Conservation (phyloP, 768 basidiomycete genomes). For the Lactarius psammicola region DNA sequence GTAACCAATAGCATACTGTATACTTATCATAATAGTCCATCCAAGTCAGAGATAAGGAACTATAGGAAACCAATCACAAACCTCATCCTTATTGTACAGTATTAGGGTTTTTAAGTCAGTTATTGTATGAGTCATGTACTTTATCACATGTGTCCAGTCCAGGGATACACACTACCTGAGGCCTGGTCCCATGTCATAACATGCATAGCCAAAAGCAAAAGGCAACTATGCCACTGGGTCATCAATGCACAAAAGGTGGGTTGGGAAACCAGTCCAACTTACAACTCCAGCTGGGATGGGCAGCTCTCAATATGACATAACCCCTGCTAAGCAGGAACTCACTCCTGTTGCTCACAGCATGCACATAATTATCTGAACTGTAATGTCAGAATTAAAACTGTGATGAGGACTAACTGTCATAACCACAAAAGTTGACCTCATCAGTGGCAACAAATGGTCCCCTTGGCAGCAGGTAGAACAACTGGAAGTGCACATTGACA, state of each 20-base stretch:
- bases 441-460: constrained; percentile 61
- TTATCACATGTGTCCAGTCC: constrained; percentile 58
- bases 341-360: constrained; percentile 54
- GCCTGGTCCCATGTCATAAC: too few relatives aligned
- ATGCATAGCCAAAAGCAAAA: constrained; percentile 53
- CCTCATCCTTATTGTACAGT: too few relatives aligned
- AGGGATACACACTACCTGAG: too few relatives aligned
- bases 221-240: constrained; percentile 41
- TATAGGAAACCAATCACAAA: too few relatives aligned
- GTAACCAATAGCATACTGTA: too few relatives aligned
- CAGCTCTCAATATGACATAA: constrained; percentile 60
- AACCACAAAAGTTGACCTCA: constrained; percentile 69
- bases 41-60: too few relatives aligned
- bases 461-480: constrained; percentile 71
- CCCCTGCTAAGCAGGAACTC: constrained; percentile 66
- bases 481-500: constrained; percentile 73
- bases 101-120: too few relatives aligned
- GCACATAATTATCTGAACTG: constrained; percentile 58
- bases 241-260: neutral
- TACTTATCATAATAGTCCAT: too few relatives aligned
- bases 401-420: neutral
- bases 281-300: constrained; percentile 64
- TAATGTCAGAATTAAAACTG: constrained; percentile 6
- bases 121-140: too few relatives aligned
- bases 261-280: constrained; percentile 29